Evolutionary conservation across 306 rosid genomes (phyloP), one percentile per base, ranked within the genome.

Genomic region (Adenanthera pavonina): DNA sequence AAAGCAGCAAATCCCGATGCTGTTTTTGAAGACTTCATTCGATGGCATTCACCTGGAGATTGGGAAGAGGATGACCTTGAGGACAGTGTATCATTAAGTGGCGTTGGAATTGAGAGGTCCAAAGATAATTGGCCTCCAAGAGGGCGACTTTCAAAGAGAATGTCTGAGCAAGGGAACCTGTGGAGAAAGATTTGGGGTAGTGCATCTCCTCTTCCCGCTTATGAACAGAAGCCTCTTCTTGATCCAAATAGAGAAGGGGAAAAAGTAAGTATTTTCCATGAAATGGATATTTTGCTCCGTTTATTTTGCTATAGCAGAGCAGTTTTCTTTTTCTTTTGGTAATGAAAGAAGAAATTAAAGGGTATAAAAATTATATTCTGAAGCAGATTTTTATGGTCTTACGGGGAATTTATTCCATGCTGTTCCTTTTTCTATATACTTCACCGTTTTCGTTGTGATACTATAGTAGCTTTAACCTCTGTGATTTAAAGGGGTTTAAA

Each of bases 41-140:
- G 99, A 78, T 95, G 99, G 99, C 99, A 95, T 89, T 95, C 99
- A 78, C 99, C 98, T 46, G 93, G 97, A 75, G 99, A 95, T 87
- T 95, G 99, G 99, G 97, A 88, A 85, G 91, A 72, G 61, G 85
- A 57, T 87, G 86, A 36, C 17, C 78, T 74, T 13, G 79, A 82
- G 71, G 84, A 76, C 33, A 83, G 84, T 33, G 82, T 72, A 75
- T 71, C 89, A 82, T 85, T 89, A 49, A 60, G 85, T 67, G 78
- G 76, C 65, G 71, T 47, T 44, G 86, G 78, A 43, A 69, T 8
- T 30, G 84, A 76, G 69, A 86, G 72, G 80, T 78, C 85, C 7
- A 86, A 89, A 82, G 84, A 83, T 43, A 78, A 80, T 71, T 92
- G 96, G 97, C 94, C 97, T 79, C 99, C 98, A 69, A 88, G 49